These are phyloP conservation scores for Acer campestre DNA, from an alignment of 345 rosid genomes.

Conservation along the genomic window DNA sequence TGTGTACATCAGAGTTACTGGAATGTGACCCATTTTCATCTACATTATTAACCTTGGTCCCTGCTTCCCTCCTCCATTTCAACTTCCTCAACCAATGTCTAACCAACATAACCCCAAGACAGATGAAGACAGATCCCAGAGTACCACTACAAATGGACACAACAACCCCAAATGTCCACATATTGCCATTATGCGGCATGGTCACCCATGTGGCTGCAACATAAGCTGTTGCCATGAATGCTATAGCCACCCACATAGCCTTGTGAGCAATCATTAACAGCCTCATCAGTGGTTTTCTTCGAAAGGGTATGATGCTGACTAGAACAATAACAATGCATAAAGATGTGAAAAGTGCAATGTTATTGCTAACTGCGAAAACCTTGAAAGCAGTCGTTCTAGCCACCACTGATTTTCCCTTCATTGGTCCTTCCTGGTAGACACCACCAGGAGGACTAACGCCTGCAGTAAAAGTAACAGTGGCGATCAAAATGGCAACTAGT, in stretches of 20 bases:
- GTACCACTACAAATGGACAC: constrained; percentile 18
- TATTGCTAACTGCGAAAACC: constrained; percentile 36
- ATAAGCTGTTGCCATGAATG: constrained; percentile 40
- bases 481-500: constrained; percentile 21
- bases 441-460: constrained; percentile 33
- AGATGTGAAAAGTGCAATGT: constrained; percentile 42
- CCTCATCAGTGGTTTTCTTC: constrained; percentile 17
- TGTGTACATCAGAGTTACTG: constrained; percentile 13
- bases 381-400: constrained; percentile 32
- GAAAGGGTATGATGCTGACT: constrained; percentile 32
- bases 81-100: constrained; percentile 22
- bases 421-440: constrained; percentile 17
- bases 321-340: constrained; percentile 36
- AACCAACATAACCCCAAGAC: constrained; percentile 9
- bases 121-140: constrained; percentile 12
- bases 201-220: constrained; percentile 30
- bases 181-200: constrained; percentile 17
- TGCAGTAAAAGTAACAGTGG: constrained; percentile 27
- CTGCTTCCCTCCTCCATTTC: constrained; percentile 10
- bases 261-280: constrained; percentile 28
- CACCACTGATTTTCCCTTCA: constrained; percentile 24
- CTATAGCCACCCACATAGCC: constrained; percentile 38
- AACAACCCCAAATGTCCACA: constrained; percentile 27
- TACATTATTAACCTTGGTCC: background rate
- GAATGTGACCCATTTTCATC: background rate